Base-by-base conservation (phyloP, 306 rosid species). In the Vigna reflexopilosa region DNA sequence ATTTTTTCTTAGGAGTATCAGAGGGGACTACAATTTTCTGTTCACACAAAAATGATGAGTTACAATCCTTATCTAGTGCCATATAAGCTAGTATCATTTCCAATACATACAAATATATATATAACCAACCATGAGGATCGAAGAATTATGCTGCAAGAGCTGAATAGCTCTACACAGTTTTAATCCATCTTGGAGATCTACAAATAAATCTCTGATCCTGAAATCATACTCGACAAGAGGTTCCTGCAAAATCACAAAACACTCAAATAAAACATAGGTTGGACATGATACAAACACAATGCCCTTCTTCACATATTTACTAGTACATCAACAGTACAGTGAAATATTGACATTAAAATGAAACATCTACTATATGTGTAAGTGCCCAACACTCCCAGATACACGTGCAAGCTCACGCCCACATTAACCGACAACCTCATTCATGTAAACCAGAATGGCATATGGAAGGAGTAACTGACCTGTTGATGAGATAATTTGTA, bases 1-100 rank as follows among this genome's bases (percentile, higher is more conserved):
- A 81, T 26, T 85, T 85, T 88, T 89, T 92, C 92, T 92, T 94
- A 24, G 49, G 81, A 55, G 87, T 81, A 75, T 94, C 93, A n/a
- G 97, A 85, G 74, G 98, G 97, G 82, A 90, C 92, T 48, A 74
- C 81, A 54, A 90, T 85, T 94, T 90, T 94, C 97, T 94, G 93
- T 81, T 24, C 76, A 76, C 68, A 85, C 58, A 89, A 82, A 45
- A 58, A 79, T 65, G 48, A 67, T 58, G 77, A 62, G 49, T 82
- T 85, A 81, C 57, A 66, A 86, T 59, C 80, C 73, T 78, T 67
- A 74, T 52, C 62, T 50, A 14, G 74, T 30, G 45, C 19, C 26
- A 77, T 57, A 82, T 36, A 20, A n/a, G 68, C 36, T 42, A 16
- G 68, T 72, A 75, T 81, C 62, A 32, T 81, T 67, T 44, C 42